Base-by-base conservation (phyloP, 352 stramenopile genomes). In the Phytophthora crassamura region DNA sequence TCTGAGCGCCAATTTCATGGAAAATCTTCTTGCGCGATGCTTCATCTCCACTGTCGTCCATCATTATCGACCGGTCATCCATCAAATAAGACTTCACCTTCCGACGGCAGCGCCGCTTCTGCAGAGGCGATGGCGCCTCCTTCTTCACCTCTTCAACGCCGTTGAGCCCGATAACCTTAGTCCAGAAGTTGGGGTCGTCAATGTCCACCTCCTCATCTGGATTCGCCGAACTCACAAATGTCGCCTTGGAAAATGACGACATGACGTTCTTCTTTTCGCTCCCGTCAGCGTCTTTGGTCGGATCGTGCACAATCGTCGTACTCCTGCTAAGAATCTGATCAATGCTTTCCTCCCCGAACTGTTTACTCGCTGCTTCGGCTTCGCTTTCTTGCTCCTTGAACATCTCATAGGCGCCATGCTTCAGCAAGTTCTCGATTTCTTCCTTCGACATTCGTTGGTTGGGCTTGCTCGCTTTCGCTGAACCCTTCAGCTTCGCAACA, bases 261-360 rank as follows among this genome's bases (percentile, higher is more conserved):
- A 95, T 95, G 3, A 87, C 53, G 50, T 70, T 93, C 54, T 90
- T 91, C 45, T 89, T 90, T 1, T 69, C 74, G 10, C 84, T 86
- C 10, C 67, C 74, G 43, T 74, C 72, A 4, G 28, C 59, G 32
- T 74, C 61, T 33, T 71, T 74, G 34, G 91, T 95, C 11, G 86
- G 86, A 63, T 96, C 88, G 59, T 96, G 88, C 2, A 96, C 71
- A 40, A 97, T 95, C 25, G 80, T 95, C 8, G 86, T 97, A 85
- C 82, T 94, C 18, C 88, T 85, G 45, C 75, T 93, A 28, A 99
- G 83, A 80, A 99, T 99, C 54, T 94, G 92, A 52, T 99, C 97
- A 70, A 99, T 99, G 58, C 98, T 98, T 73, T 99, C 97, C 61
- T 98, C 90, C 48, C 96, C 96, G 77, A 99, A 99, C 22, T 94